Percentiles rank a stretch among this genome's conserved stretches.
These are phyloP conservation scores for Pleurotus salmoneostramineus DNA, from an alignment of 768 basidiomycete genomes.

Conservation along the genomic window DNA sequence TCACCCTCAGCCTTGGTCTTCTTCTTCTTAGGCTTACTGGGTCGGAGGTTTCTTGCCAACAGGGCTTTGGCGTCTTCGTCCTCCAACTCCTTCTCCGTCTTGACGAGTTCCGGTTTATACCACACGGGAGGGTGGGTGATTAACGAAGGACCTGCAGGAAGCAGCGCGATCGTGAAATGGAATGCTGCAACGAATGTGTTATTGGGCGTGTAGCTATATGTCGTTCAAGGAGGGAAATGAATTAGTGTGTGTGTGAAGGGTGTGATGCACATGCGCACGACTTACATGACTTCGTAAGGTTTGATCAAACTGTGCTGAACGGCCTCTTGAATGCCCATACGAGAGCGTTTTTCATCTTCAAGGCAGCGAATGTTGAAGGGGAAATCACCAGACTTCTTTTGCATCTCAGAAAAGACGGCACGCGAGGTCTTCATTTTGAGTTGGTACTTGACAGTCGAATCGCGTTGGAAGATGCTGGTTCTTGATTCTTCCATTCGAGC, in stretches of 20 bases:
- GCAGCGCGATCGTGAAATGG: conserved; percentile 95
- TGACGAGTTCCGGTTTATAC: conserved; percentile 91
- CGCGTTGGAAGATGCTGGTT: conserved; percentile 92
- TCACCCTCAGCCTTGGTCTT: conserved; percentile 54
- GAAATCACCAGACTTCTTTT: conserved; percentile 97
- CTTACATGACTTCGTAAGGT: conserved; percentile 92
- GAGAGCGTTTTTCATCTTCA: conserved; percentile 93
- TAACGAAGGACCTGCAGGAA: conserved; percentile 82
- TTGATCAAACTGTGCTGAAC: conserved; percentile 92
- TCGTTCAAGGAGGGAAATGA: too few relatives aligned
- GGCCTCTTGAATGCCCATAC: conserved; percentile 94
- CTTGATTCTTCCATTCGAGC: conserved; percentile 85
- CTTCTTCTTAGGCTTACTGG: conserved; percentile 92
- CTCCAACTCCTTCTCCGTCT: conserved; percentile 84
- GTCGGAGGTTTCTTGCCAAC: conserved; percentile 75
- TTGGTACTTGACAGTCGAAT: conserved; percentile 83
- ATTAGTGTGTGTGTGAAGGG: too few relatives aligned
- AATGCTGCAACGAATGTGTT: conserved; percentile 90
- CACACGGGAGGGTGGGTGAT: conserved; percentile 87
- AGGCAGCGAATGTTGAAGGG: conserved; percentile 94
- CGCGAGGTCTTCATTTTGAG: conserved; percentile 98
- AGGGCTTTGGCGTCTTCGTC: conserved; percentile 83
- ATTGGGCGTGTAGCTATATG: conserved; percentile 66
- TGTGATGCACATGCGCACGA: conserved; percentile 11
- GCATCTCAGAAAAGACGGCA: conserved; percentile 94